Percentiles rank a stretch among this genome's conserved stretches.
These are phyloP conservation scores for Casuarina glauca DNA, from an alignment of 306 rosid genomes.

Conservation along the genomic window DNA sequence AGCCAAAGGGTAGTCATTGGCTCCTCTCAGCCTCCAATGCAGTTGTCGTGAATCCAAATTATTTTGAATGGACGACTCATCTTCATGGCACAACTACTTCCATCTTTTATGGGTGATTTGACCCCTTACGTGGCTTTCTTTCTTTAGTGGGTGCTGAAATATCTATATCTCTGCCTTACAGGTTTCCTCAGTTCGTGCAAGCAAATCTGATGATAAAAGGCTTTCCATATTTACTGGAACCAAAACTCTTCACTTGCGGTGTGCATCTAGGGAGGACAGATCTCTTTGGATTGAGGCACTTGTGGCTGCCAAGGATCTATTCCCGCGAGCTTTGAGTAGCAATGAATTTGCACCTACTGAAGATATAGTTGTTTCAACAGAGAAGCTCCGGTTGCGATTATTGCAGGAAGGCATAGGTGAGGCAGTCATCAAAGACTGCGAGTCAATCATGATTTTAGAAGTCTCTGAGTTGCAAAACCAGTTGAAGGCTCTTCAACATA, in stretches of 20 bases:
- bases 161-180: constrained; percentile 42
- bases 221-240: constrained; percentile 95
- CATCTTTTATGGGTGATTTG: constrained; percentile 19
- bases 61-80: constrained; percentile 8
- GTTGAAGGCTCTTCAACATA: constrained; percentile 76
- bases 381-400: constrained; percentile 74
- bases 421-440: constrained; percentile 70
- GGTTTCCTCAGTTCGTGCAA: constrained; percentile 95
- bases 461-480: constrained; percentile 75
- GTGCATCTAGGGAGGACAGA: constrained; percentile 82
- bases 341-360: constrained; percentile 70
- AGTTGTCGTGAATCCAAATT: constrained; percentile 11
- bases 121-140: constrained; percentile 19
- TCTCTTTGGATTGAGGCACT: constrained; percentile 88
- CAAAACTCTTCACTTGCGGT: constrained; percentile 87
- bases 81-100: not conserved
- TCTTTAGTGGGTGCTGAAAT: constrained; percentile 28
- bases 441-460: constrained; percentile 85
- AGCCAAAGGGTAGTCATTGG: not conserved
- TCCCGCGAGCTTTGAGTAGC: constrained; percentile 74
- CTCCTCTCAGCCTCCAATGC: constrained; percentile 17
- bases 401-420: constrained; percentile 82
- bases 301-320: constrained; percentile 87
- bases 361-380: constrained; percentile 86
- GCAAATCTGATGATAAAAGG: constrained; percentile 96